Percentiles rank a stretch among this genome's conserved stretches.
phyloP scores from a whole-genome alignment of 2,329 filamentous ascomycete genomes.

The Botrytis paeoniae region DNA sequence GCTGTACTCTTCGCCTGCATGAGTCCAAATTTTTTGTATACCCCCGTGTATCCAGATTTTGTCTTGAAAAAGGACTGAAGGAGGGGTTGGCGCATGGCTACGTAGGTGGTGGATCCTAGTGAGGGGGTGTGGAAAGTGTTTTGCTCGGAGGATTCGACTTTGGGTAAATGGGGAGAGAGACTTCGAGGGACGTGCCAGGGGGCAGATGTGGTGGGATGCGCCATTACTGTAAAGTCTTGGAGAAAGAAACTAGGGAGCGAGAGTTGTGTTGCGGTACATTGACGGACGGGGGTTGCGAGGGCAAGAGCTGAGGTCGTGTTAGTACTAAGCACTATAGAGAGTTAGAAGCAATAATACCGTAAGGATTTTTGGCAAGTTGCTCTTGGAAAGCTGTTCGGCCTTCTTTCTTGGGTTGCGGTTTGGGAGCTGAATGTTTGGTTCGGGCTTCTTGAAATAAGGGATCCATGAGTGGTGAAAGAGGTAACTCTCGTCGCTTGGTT shows the following conservation, averaged over 20 bases:
- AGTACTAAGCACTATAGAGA: neutral
- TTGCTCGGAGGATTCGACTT: neutral
- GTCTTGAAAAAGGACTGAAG: constrained; percentile 8
- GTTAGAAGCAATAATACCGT: constrained; percentile 38
- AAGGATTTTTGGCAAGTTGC: constrained; percentile 60
- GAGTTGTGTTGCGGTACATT: constrained; percentile 49
- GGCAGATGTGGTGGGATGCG: constrained; percentile 50
- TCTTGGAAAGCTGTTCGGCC: constrained; percentile 49
- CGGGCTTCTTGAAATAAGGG: constrained; percentile 40
- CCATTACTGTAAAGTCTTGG: constrained; percentile 56
- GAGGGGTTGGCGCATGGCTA: constrained; percentile 13
- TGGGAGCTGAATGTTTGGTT: constrained; percentile 31
- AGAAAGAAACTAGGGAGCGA: constrained; percentile 60
- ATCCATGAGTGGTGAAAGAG: constrained; percentile 49
- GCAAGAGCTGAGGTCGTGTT: constrained; percentile 44
- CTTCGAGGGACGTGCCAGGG: constrained; percentile 57
- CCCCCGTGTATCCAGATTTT: neutral
- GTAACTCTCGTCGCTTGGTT: constrained; percentile 37
- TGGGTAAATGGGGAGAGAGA: constrained; percentile 24
- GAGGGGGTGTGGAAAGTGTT: neutral
- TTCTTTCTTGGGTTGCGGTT: constrained; percentile 40
- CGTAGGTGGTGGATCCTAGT: constrained; percentile 21
- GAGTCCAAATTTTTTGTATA: neutral
- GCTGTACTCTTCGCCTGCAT: neutral
- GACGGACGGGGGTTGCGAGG: constrained; percentile 58